phyloP scores from a whole-genome alignment of 169 alveolate species.

The Cryptosporidium sp. region DNA sequence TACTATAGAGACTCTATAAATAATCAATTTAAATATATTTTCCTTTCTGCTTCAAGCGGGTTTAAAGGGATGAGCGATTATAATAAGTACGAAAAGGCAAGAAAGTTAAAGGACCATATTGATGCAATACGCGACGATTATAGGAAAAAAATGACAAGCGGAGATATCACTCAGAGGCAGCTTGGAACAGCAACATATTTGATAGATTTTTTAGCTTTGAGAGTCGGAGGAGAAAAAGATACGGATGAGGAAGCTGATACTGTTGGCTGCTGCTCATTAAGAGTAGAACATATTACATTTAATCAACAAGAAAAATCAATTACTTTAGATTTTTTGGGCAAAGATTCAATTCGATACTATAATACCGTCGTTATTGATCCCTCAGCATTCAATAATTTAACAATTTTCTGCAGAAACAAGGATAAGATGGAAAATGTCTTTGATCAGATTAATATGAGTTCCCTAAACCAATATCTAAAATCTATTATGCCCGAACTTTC shows the following conservation, averaged over 20 bases:
- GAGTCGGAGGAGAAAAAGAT: constrained; percentile 99
- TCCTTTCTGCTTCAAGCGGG: constrained; percentile 94
- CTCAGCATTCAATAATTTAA: constrained; percentile 87
- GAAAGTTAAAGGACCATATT: constrained; percentile 90
- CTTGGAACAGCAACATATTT: constrained; percentile 98
- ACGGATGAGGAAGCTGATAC: constrained; percentile 99
- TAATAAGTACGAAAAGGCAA: constrained; percentile 96
- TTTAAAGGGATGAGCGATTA: constrained; percentile 96
- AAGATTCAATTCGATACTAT: constrained; percentile 96
- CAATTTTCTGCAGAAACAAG: constrained; percentile 88
- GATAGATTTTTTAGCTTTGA: constrained; percentile 97
- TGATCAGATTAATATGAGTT: constrained; percentile 85
- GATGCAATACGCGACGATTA: constrained; percentile 92
- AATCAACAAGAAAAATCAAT: constrained; percentile 81
- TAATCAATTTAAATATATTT: constrained; percentile 93
- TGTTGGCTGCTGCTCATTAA: constrained; percentile 98
- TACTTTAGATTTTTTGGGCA: constrained; percentile 95
- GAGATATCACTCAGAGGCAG: constrained; percentile 89
- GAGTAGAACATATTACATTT: constrained; percentile 95
- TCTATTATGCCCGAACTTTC: constrained; percentile 96
- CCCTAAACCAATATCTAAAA: constrained; percentile 94
- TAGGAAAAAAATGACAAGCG: constrained; percentile 86
- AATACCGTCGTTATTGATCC: constrained; percentile 92
- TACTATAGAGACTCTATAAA: constrained; percentile 93
- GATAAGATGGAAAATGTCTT: constrained; percentile 92